phyloP scores from a whole-genome alignment of 1,284 basidiomycete genomes.

The Melampsora americana region DNA sequence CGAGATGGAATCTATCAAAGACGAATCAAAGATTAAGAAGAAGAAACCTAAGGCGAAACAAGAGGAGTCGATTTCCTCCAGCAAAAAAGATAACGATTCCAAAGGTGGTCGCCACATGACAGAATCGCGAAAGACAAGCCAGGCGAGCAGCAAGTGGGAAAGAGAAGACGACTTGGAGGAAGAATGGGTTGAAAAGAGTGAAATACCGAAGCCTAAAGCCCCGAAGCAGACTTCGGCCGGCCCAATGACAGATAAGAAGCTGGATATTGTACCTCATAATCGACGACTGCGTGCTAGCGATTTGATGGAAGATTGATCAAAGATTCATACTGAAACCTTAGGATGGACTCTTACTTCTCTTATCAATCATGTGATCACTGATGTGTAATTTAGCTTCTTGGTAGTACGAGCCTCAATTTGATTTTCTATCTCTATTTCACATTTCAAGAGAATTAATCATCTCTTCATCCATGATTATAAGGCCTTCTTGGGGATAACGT shows the following conservation, averaged over 20 bases:
- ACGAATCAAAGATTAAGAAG: constrained; percentile 24
- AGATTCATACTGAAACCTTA: not conserved
- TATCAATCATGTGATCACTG: too few species aligned
- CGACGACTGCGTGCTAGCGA: constrained; percentile 5
- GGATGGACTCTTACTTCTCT: too few species aligned
- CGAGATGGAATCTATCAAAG: constrained; percentile 5
- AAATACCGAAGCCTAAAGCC: not conserved
- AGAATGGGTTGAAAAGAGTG: not conserved
- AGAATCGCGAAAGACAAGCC: not conserved
- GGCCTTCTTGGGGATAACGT: too few species aligned
- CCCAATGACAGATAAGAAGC: not conserved
- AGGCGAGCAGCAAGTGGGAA: not conserved
- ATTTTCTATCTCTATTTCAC: too few species aligned
- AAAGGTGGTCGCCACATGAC: too few species aligned
- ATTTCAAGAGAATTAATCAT: too few species aligned
- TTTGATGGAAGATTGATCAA: not conserved
- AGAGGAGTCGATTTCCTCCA: not conserved
- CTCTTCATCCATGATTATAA: too few species aligned
- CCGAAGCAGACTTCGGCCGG: not conserved
- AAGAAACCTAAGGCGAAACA: constrained; percentile 11
- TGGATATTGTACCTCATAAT: not conserved
- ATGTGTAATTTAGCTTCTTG: too few species aligned
- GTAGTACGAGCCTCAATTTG: too few species aligned
- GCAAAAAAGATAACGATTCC: too few species aligned
- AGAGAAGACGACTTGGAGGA: not conserved